These are phyloP conservation scores for Claviceps sp. DNA, from an alignment of 2,329 filamentous ascomycete genomes.

Conservation along the genomic window DNA sequence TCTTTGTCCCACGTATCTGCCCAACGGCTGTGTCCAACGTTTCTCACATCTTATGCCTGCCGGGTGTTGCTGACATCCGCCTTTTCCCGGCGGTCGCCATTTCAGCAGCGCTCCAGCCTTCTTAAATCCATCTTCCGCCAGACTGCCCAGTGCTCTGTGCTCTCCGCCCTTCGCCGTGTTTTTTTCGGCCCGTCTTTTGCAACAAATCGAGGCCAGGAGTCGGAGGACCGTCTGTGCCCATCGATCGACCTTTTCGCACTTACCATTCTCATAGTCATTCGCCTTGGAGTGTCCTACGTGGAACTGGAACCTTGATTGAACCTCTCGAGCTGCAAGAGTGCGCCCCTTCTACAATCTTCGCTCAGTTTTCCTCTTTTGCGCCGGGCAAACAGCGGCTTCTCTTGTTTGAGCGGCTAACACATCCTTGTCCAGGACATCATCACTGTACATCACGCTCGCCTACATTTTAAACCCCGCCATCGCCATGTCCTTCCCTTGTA, in stretches of 20 bases:
- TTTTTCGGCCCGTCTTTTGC: neutral
- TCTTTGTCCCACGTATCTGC: neutral
- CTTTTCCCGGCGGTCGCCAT: slow-evolving; percentile 3
- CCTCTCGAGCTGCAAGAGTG: neutral
- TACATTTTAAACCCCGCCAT: neutral
- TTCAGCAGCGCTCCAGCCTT: neutral
- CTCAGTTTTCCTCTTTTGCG: neutral
- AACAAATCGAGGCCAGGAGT: neutral
- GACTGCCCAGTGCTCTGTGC: slow-evolving; percentile 6
- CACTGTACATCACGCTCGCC: neutral
- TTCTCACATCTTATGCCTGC: too few species aligned
- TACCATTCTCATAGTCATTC: neutral
- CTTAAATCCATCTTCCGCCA: neutral
- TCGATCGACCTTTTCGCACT: neutral
- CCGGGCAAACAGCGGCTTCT: neutral
- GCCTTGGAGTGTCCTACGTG: neutral
- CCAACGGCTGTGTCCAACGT: slow-evolving; percentile 2
- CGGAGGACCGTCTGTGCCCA: neutral
- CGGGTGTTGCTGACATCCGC: slow-evolving; percentile 1
- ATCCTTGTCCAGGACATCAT: neutral
- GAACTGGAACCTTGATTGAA: neutral
- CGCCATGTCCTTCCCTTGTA: slow-evolving; percentile 35
- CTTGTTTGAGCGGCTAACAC: neutral
- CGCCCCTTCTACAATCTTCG: neutral
- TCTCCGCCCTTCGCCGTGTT: slow-evolving; percentile 14